phyloP scores from a whole-genome alignment of 208 protist genomes.

The Crithidia mellificae region DNA sequence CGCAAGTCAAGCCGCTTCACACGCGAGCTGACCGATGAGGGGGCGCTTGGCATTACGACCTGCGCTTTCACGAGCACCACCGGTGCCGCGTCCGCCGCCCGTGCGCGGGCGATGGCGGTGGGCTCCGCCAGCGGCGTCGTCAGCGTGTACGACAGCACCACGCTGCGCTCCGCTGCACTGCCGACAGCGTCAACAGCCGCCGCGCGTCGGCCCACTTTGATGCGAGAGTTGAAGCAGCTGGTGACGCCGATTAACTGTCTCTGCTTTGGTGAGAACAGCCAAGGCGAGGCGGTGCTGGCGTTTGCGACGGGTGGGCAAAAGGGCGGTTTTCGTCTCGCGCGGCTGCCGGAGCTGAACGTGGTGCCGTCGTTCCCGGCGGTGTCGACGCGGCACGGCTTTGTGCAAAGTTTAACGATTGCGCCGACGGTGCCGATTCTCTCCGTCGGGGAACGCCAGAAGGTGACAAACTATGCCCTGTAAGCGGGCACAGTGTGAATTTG shows the following conservation, averaged over 20 bases:
- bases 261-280: slow-evolving; percentile 60
- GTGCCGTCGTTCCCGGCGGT: slow-evolving; percentile 82
- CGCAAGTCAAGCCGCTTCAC: slow-evolving; percentile 69
- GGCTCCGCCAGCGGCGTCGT: slow-evolving; percentile 80
- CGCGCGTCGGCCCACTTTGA: slow-evolving; percentile 15
- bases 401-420: slow-evolving; percentile 66
- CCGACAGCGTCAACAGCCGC: not conserved
- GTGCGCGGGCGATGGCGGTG: slow-evolving; percentile 44
- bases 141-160: slow-evolving; percentile 53
- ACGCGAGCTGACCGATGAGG: slow-evolving; percentile 60
- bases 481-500: too few relatives aligned
- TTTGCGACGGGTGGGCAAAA: slow-evolving; percentile 76
- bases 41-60: slow-evolving; percentile 59
- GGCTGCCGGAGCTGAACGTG: slow-evolving; percentile 66
- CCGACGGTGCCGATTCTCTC: slow-evolving; percentile 80
- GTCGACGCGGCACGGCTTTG: slow-evolving; percentile 65
- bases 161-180: slow-evolving; percentile 13
- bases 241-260: slow-evolving; percentile 66
- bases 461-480: slow-evolving; percentile 86
- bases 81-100: not conserved
- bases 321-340: slow-evolving; percentile 75
- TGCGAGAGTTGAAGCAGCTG: slow-evolving; percentile 75
- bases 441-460: slow-evolving; percentile 81
- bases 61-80: slow-evolving; percentile 39
- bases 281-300: slow-evolving; percentile 59